Evolutionary conservation across 148 eudicot genomes (phyloP), one percentile per base, ranked within the genome.

Genomic region (Vaccinium corymbosum): DNA sequence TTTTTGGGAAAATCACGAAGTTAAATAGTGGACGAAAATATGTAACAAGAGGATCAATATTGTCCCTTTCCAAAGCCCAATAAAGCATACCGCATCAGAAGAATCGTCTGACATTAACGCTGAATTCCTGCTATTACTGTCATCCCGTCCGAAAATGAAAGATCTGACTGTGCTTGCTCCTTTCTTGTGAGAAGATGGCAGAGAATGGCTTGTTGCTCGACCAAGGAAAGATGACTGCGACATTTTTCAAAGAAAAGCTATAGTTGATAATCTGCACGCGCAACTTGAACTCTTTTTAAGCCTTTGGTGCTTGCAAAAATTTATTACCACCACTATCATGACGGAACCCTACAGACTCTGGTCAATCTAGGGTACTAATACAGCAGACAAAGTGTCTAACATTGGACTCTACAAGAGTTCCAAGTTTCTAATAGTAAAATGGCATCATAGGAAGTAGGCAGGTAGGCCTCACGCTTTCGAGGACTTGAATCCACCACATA

Each of bases 131-230:
- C 93, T 93, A 83, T 92, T 95, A 86, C 99, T 94, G 88, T 94
- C 99, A 86, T 96, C 99, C 83, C 98, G 87, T 85, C 94, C 99
- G 84, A 96, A 96, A 82, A 96, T 91, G 78, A 86, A 94, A 80
- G 94, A 89, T 85, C 88, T 90, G 76, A 86, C 87, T 2, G 78
- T 86, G 86, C 89, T 90, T 52, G 94, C 78, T 68, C 91, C 93
- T 72, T 88, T 88, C 90, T 84, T 92, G 57, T 84, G 81, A 83
- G 87, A 88, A 74, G 92, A 86, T 57, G 93, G 82, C 68, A 91
- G 82, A 19, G 91, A 88, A 88, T 90, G 87, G 88, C 85, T 92
- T 80, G 94, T 88, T 83, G 87, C 86, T 75, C 98, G 91, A 81
- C 93, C 92, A 56, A 96, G 88, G 83, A 96, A 94, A 80, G 97